Evolutionary conservation across 257 asterid genomes (phyloP).

Genomic region (Handroanthus guayacan): DNA sequence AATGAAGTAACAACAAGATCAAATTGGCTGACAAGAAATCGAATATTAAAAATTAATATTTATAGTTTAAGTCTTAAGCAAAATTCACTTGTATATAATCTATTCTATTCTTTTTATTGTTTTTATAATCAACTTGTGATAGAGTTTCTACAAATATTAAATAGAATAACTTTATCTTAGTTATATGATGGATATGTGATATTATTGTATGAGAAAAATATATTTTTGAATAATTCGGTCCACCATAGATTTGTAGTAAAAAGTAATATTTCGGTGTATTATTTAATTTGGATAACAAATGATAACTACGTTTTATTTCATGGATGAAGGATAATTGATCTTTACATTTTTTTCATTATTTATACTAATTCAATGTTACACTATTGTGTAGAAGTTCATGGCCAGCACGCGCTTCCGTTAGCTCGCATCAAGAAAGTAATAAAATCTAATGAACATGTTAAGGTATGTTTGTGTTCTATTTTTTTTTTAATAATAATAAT

Average conservation of each 20-base stretch:
- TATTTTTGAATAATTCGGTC: too few relatives aligned
- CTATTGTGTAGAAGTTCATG: conserved; percentile 39
- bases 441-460: conserved; percentile 47
- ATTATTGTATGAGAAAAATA: neutral
- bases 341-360: conserved; percentile 22
- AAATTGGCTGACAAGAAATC: too few relatives aligned
- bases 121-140: too few relatives aligned
- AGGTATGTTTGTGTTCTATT: conserved; percentile 38
- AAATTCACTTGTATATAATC: too few relatives aligned
- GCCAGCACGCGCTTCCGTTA: conserved; percentile 40
- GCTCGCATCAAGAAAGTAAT: conserved; percentile 51
- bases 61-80: too few relatives aligned
- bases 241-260: neutral
- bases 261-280: neutral
- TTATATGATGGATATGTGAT: too few relatives aligned
- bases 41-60: too few relatives aligned
- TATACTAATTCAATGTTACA: neutral
- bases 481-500: neutral
- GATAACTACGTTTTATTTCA: neutral
- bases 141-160: too few relatives aligned
- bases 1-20: too few relatives aligned
- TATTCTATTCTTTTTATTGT: too few relatives aligned
- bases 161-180: too few relatives aligned
- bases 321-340: neutral
- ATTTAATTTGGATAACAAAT: neutral